Percentiles rank a stretch among this genome's conserved stretches.
Conservation (phyloP, 441 rosid species). For the California macrophylla region DNA sequence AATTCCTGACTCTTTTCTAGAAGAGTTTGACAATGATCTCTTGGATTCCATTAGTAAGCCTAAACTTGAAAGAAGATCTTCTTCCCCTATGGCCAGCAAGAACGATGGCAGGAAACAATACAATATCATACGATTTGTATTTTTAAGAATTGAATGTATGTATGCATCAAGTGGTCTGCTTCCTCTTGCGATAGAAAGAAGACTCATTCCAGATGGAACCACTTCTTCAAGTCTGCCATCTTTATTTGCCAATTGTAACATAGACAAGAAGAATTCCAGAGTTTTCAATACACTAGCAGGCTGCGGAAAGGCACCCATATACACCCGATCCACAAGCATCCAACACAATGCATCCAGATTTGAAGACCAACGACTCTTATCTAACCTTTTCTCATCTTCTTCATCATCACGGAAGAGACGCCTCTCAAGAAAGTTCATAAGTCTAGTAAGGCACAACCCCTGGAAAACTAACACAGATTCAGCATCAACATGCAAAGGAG, state of each 20-base stretch:
- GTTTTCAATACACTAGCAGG: constrained; percentile 74
- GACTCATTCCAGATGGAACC: constrained; percentile 83
- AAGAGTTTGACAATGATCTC: constrained; percentile 38
- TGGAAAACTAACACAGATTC: constrained; percentile 78
- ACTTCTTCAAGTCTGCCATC: constrained; percentile 95
- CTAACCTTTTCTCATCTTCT: constrained; percentile 88
- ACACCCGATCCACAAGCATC: constrained; percentile 95
- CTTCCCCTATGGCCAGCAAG: constrained; percentile 81
- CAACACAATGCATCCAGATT: constrained; percentile 91
- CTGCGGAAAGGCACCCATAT: constrained; percentile 95
- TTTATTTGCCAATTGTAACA: constrained; percentile 96
- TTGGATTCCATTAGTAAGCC: constrained; percentile 70
- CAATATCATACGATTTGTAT: constrained; percentile 78
- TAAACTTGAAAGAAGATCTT: constrained; percentile 62
- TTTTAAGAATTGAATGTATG: constrained; percentile 85
- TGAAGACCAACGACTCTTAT: constrained; percentile 85
- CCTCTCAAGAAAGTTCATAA: constrained; percentile 97
- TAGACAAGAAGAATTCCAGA: constrained; percentile 91
- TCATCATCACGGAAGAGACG: constrained; percentile 98
- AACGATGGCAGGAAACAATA: constrained; percentile 96
- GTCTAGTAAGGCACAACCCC: constrained; percentile 79
- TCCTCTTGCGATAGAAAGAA: constrained; percentile 79
- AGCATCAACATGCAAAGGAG: constrained; percentile 71
- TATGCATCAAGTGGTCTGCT: constrained; percentile 85
- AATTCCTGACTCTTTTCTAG: constrained; percentile 65